These are phyloP conservation scores for Oxyria digyna DNA, from an alignment of 148 eudicot species.

Conservation along the genomic window DNA sequence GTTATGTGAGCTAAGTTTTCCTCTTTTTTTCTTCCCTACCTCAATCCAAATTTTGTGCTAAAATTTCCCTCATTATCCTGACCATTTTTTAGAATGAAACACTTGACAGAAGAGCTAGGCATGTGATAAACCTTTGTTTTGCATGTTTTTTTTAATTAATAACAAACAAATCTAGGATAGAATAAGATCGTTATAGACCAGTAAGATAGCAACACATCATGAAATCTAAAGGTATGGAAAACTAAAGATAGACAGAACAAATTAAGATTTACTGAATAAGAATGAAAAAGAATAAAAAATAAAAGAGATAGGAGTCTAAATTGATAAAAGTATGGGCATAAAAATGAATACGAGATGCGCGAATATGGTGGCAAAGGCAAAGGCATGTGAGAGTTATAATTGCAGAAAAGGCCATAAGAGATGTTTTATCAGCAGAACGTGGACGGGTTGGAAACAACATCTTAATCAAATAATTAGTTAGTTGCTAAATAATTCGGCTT, in stretches of 20 bases:
- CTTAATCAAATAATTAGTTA: background rate
- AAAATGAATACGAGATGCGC: conserved; percentile 17
- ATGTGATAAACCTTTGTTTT: conserved; percentile 1
- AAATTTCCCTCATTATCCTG: background rate
- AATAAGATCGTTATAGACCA: background rate
- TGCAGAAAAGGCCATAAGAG: background rate
- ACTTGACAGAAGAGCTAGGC: conserved; percentile 1
- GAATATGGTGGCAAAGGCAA: conserved; percentile 30
- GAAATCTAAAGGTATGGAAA: background rate
- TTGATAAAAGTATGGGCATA: background rate
- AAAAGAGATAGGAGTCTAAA: no score
- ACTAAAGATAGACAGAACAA: background rate
- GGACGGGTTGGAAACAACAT: background rate
- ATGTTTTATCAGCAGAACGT: background rate
- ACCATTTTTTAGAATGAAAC: background rate
- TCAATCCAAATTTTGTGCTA: background rate
- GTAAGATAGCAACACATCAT: background rate
- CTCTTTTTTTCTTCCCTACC: background rate
- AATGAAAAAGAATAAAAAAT: background rate
- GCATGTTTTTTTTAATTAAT: background rate
- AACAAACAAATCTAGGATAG: background rate
- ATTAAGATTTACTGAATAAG: background rate
- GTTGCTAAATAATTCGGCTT: background rate
- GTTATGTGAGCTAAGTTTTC: background rate
- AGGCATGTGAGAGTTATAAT: conserved; percentile 27